A percentile compares a stretch with the other conserved stretches of the same genome.
These are phyloP conservation scores for Casaregolazyma lundiana DNA, from an alignment of 1,139 yeast genomes.

Conservation along the genomic window DNA sequence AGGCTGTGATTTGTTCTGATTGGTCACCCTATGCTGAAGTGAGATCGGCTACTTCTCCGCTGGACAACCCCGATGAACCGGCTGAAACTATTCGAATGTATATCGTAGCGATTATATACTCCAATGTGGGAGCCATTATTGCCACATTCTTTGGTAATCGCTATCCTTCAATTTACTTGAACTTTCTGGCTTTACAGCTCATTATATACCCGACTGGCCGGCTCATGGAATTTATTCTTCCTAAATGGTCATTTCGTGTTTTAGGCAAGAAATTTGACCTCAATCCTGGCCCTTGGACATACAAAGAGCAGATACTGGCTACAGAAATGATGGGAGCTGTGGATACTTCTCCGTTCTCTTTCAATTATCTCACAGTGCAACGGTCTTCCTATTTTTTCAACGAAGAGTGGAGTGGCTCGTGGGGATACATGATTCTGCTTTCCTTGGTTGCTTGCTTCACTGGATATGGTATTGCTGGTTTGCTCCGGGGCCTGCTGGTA, in stretches of 20 bases:
- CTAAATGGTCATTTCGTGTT: conserved; percentile 43
- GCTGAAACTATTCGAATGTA: conserved; percentile 47
- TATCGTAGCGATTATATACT: conserved; percentile 35
- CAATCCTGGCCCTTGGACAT: conserved; percentile 62
- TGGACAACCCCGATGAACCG: conserved; percentile 40
- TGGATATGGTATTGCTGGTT: conserved; percentile 57
- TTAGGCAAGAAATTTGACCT: conserved; percentile 39
- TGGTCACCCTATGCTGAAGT: conserved; percentile 51
- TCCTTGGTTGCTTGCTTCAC: conserved; percentile 53
- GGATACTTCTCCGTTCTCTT: conserved; percentile 41
- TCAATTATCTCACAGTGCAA: conserved; percentile 31
- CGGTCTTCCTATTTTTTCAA: conserved; percentile 29
- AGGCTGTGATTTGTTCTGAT: conserved; percentile 40
- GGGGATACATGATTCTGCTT: conserved; percentile 46
- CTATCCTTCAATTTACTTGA: conserved; percentile 45
- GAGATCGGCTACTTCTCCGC: conserved; percentile 42
- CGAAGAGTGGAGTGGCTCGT: conserved; percentile 23
- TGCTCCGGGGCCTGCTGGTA: conserved; percentile 40
- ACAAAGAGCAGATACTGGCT: conserved; percentile 64
- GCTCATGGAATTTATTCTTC: conserved; percentile 33
- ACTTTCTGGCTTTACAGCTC: conserved; percentile 44
- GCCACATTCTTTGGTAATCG: conserved; percentile 51
- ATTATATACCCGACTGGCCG: conserved; percentile 20
- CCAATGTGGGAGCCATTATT: conserved; percentile 44
- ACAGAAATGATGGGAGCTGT: conserved; percentile 44